Conservation (phyloP, 345 rosid species). For the Citrus mangshanensis region DNA sequence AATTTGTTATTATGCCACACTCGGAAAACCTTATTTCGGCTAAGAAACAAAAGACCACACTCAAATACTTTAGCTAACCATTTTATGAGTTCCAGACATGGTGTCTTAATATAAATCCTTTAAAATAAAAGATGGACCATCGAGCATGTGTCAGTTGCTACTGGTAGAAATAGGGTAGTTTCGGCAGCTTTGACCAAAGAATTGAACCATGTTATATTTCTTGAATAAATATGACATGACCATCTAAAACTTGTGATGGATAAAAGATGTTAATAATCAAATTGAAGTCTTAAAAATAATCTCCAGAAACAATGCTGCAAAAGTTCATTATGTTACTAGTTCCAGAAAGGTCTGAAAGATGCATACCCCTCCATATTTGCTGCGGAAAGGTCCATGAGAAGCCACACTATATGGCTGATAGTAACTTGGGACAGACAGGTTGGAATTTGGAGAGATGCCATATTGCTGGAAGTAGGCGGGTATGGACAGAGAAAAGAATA, state of each 20-base stretch:
- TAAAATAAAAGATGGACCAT: not conserved
- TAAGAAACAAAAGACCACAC: too few relatives aligned
- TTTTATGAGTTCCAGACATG: not conserved
- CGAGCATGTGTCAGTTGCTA: not conserved
- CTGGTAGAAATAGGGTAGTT: not conserved
- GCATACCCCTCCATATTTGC: slow-evolving; percentile 72
- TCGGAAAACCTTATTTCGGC: too few relatives aligned
- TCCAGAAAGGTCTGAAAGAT: slow-evolving; percentile 4
- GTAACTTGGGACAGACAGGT: slow-evolving; percentile 78
- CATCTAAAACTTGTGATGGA: not conserved
- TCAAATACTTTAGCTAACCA: too few relatives aligned
- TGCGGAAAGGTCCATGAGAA: slow-evolving; percentile 84
- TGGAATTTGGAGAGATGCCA: slow-evolving; percentile 72
- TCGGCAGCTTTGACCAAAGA: not conserved
- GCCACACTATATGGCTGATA: slow-evolving; percentile 85
- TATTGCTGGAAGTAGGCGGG: slow-evolving; percentile 97
- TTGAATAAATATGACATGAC: too few relatives aligned
- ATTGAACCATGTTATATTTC: not conserved
- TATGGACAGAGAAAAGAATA: slow-evolving; percentile 82
- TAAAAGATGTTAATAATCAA: not conserved
- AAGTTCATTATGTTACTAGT: not conserved
- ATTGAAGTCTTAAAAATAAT: not conserved
- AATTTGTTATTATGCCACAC: slow-evolving; percentile 6
- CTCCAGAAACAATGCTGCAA: not conserved
- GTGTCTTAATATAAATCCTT: not conserved